Percentiles rank a stretch among this genome's conserved stretches.
phyloP scores from a whole-genome alignment of 805 yeast species.

The Monosporozyma yasuniensis region DNA sequence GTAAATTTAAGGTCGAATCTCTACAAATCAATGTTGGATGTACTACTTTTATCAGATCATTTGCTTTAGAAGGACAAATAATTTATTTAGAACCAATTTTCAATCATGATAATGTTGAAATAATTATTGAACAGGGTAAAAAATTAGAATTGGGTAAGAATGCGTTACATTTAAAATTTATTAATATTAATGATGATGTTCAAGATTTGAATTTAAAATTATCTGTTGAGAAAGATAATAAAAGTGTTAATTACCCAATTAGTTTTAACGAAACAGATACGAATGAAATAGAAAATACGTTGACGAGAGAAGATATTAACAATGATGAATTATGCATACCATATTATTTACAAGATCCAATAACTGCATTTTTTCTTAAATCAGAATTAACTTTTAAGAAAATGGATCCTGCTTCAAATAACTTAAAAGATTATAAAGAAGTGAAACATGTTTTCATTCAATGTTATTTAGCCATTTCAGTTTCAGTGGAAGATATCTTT shows the following conservation, averaged over 20 bases:
- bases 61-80: slow-evolving; percentile 2
- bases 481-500: slow-evolving; percentile 28
- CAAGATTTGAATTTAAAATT: background rate
- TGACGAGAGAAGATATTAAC: background rate
- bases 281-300: background rate
- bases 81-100: slow-evolving; percentile 15
- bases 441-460: slow-evolving; percentile 8
- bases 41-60: slow-evolving; percentile 23
- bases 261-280: slow-evolving; percentile 1
- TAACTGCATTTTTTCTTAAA: slow-evolving; percentile 11
- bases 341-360: slow-evolving; percentile 13
- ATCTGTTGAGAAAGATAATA: slow-evolving; percentile 3
- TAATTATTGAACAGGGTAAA: slow-evolving; percentile 13
- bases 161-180: slow-evolving; percentile 9
- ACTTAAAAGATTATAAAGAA: slow-evolving; percentile 11
- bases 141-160: slow-evolving; percentile 15
- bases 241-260: background rate
- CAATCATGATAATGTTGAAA: slow-evolving; percentile 11
- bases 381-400: slow-evolving; percentile 10
- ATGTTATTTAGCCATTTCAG: slow-evolving; percentile 23
- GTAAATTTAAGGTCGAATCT: slow-evolving; percentile 15
- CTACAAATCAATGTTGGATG: slow-evolving; percentile 20
- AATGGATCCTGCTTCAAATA: background rate
- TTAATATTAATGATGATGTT: slow-evolving; percentile 8
- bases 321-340: slow-evolving; percentile 5